Conservation (phyloP, 306 rosid species). For the Cucumis hystrix region DNA sequence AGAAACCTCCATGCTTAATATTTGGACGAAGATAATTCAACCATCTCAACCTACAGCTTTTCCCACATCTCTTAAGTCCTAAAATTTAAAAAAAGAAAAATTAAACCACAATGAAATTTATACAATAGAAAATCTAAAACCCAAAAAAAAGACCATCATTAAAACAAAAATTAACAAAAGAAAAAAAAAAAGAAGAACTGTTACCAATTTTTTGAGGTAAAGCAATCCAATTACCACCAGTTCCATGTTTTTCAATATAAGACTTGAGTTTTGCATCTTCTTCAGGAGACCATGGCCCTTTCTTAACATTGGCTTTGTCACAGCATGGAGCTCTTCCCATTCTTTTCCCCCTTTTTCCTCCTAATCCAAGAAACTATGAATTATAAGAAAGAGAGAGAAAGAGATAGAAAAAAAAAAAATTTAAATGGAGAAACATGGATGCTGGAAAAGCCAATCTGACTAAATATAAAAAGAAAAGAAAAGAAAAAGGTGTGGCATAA, state of each 20-base stretch:
- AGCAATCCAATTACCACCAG: constrained; percentile 64
- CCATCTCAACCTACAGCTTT: constrained; percentile 58
- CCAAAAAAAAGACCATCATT: background rate
- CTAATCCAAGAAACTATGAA: background rate
- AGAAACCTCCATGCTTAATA: constrained; percentile 49
- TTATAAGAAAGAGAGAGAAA: background rate
- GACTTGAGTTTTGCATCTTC: constrained; percentile 58
- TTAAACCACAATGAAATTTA: background rate
- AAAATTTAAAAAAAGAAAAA: no score
- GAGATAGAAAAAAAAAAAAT: background rate
- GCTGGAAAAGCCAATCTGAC: constrained; percentile 5
- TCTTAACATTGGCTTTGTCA: constrained; percentile 65
- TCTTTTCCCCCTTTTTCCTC: background rate
- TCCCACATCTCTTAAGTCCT: constrained; percentile 56
- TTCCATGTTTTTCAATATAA: constrained; percentile 42
- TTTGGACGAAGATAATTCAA: constrained; percentile 55
- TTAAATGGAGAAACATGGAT: background rate
- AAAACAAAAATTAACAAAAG: background rate
- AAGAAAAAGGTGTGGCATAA: background rate
- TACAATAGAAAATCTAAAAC: background rate
- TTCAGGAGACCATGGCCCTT: constrained; percentile 58
- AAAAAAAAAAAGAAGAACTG: background rate
- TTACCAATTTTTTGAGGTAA: constrained; percentile 52
- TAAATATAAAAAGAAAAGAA: background rate
- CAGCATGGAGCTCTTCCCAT: constrained; percentile 73